These are phyloP conservation scores for Terfezia claveryi DNA, from an alignment of 495 filamentous ascomycete species.

Conservation along the genomic window DNA sequence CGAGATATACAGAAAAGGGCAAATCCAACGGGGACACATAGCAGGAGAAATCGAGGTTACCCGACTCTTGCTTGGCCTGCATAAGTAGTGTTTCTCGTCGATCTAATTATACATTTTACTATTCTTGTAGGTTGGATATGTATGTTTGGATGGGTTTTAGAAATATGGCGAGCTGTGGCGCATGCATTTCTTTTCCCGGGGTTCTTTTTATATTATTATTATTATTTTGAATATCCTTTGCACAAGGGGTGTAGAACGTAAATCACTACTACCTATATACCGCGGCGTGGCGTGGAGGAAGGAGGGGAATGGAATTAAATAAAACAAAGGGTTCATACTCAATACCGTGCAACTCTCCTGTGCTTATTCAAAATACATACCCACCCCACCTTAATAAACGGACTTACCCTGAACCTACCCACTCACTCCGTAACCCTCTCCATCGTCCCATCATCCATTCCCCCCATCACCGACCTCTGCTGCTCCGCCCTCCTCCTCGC, in stretches of 20 bases:
- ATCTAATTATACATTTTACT: not conserved
- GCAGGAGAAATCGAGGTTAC: not conserved
- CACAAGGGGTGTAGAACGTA: too few relatives aligned
- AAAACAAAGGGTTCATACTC: too few relatives aligned
- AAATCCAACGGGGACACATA: slow-evolving; percentile 3
- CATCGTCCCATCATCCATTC: not conserved
- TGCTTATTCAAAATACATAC: too few relatives aligned
- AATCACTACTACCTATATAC: too few relatives aligned
- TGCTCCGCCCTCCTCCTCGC: slow-evolving; percentile 15
- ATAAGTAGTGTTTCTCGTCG: not conserved
- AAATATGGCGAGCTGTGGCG: not conserved
- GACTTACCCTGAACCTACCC: not conserved
- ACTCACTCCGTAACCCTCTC: not conserved
- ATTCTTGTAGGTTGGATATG: not conserved
- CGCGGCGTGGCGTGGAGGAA: too few relatives aligned
- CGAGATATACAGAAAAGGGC: slow-evolving; percentile 11
- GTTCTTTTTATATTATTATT: not conserved
- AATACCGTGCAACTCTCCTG: too few relatives aligned
- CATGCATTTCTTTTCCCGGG: not conserved
- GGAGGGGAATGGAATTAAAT: too few relatives aligned
- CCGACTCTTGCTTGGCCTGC: not conserved
- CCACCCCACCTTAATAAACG: too few relatives aligned
- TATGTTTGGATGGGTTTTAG: not conserved
- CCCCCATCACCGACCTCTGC: not conserved
- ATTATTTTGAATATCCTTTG: not conserved